Base-by-base conservation (phyloP, 192 early-diverging fungal species). In the Haplosporangium gracile region DNA sequence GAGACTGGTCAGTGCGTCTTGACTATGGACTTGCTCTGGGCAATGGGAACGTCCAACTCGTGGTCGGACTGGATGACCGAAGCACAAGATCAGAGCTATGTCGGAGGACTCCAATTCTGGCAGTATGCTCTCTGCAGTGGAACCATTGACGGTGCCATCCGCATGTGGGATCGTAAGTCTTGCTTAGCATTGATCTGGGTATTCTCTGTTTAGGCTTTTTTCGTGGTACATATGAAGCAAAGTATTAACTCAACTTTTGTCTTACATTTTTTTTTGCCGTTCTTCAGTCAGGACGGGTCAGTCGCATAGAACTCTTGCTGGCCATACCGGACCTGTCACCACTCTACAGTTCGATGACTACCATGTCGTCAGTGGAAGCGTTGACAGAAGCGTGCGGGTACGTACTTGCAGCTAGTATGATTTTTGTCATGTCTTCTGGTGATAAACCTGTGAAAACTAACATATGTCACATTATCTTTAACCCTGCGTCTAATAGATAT, bases 51-150 rank as follows among this genome's bases (percentile, higher is more conserved):
- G 32, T 79, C 65, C 38, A 80, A 81, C 40, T 70, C 70, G 11
- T 81, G 79, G 80, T 87, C 70, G 15, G 84, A 75, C 71, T 85
- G 75, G 89, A 86, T 77, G 74, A 60, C 76, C 68, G 72, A 82
- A 13, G 22, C 68, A 36, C 72, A 60, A 45, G 80, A 73, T 49
- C 74, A 82, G 68, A 91, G 89, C 68, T 95, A 93, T 87, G 88
- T 96, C 24, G 95, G 95, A 0, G 94, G 93, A 0, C 83, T 96
- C 24, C 95, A 96, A 78, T 95, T 95, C 69, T 94, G 93, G 89
- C 90, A 93, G 70, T 94, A 89, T 88, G 95, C 94, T 24, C 82
- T 96, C 70, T 94, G 93, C 22, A 95, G 94, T 57, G 95, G 95
- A n/a, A 95, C 95, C 4, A 87, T 90, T 16, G 95, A 96, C 86